Conservation (phyloP, 2,329 filamentous ascomycete genomes). For the Penicillium crustosum region DNA sequence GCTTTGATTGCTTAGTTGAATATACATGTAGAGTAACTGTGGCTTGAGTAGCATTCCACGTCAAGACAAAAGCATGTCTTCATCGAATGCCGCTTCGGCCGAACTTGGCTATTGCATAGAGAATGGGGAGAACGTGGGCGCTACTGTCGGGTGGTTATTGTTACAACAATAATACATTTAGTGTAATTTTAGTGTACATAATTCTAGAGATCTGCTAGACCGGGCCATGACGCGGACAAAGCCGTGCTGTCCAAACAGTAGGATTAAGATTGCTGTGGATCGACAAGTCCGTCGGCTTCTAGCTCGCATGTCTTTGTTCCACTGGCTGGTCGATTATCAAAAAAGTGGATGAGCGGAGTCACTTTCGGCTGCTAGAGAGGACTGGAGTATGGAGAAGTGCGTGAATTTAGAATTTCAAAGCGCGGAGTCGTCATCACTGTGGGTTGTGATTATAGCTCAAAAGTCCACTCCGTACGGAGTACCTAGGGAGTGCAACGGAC, state of each 20-base stretch:
- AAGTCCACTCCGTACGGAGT: background rate
- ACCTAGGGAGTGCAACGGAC: background rate
- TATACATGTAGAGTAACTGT: background rate
- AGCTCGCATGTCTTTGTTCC: slow-evolving; percentile 11
- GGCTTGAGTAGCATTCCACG: too few relatives aligned
- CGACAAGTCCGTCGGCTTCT: slow-evolving; percentile 5
- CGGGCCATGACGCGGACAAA: slow-evolving; percentile 18
- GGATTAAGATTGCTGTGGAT: slow-evolving; percentile 22
- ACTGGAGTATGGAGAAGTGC: background rate
- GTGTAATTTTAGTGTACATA: background rate
- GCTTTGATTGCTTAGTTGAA: background rate
- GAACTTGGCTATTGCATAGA: background rate
- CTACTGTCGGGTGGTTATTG: background rate
- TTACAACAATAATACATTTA: background rate
- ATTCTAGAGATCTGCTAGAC: background rate
- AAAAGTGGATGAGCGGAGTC: slow-evolving; percentile 1
- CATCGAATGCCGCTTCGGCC: background rate
- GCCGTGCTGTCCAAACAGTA: background rate
- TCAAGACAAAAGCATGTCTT: background rate
- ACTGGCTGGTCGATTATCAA: background rate
- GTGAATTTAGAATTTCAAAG: background rate
- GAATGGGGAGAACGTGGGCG: background rate
- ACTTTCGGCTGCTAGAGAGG: background rate
- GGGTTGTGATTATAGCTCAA: background rate
- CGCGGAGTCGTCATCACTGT: slow-evolving; percentile 1